Evolutionary conservation across 2,329 filamentous ascomycete genomes (phyloP).

Genomic region (Aspergillus ruber): DNA sequence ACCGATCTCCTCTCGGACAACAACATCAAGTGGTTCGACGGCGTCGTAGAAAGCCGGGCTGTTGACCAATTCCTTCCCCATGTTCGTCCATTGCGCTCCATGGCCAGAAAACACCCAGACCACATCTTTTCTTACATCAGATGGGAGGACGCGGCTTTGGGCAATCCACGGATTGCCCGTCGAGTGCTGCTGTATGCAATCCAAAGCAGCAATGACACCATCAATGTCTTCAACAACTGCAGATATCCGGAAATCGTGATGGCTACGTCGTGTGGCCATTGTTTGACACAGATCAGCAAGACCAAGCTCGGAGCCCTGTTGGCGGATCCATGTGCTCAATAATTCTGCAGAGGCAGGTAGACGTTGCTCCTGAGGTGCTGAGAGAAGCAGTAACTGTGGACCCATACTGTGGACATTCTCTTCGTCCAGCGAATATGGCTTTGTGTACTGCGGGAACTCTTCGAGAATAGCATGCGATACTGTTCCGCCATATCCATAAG

Average conservation of each 20-base stretch:
- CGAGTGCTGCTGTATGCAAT: slow-evolving; percentile 10
- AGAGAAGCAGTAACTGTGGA: slow-evolving; percentile 18
- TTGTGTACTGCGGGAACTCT: slow-evolving; percentile 4
- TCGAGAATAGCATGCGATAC: slow-evolving; percentile 31
- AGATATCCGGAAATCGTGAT: slow-evolving; percentile 25
- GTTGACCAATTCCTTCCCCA: slow-evolving; percentile 32
- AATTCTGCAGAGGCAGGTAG: slow-evolving; percentile 14
- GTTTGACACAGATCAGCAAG: slow-evolving; percentile 20
- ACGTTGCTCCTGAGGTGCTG: slow-evolving; percentile 28
- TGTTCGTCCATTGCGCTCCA: slow-evolving; percentile 37
- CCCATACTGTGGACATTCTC: neutral
- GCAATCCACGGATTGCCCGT: slow-evolving; percentile 3
- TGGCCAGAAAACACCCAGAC: slow-evolving; percentile 39
- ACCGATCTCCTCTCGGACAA: slow-evolving; percentile 13
- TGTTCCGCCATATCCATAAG: slow-evolving; percentile 31
- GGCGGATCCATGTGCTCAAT: slow-evolving; percentile 19
- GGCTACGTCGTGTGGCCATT: slow-evolving; percentile 25
- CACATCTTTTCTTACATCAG: slow-evolving; percentile 12
- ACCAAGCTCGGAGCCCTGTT: slow-evolving; percentile 10
- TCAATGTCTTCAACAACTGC: slow-evolving; percentile 17
- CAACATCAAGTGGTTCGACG: slow-evolving; percentile 20
- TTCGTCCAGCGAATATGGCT: neutral
- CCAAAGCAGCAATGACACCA: slow-evolving; percentile 16
- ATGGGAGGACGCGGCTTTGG: slow-evolving; percentile 9
- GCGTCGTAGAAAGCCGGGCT: slow-evolving; percentile 11